These are phyloP conservation scores for Picochlorum sp. DNA, from an alignment of 139 green algal genomes.

Conservation along the genomic window DNA sequence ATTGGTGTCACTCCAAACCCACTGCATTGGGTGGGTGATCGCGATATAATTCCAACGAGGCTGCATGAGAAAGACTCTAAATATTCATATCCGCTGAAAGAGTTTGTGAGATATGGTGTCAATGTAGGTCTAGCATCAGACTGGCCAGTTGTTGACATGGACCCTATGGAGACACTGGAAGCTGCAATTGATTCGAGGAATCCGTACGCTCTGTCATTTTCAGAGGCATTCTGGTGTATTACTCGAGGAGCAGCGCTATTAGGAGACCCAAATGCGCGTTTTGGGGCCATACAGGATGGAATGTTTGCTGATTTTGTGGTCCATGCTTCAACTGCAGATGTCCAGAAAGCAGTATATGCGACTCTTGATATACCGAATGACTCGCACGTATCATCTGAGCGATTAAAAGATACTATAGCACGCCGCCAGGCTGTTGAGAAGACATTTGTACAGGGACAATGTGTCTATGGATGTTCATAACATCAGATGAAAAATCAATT, in stretches of 20 bases:
- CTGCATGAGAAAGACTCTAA: conserved; percentile 30
- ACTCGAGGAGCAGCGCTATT: conserved; percentile 4
- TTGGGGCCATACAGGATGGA: conserved; percentile 21
- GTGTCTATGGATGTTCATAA: conserved; percentile 8
- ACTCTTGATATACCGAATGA: not conserved
- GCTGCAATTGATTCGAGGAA: not conserved
- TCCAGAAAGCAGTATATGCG: not conserved
- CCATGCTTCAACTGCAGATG: conserved; percentile 38
- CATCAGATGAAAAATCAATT: not conserved
- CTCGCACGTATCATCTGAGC: not conserved
- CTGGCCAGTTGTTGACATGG: conserved; percentile 57
- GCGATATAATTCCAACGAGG: conserved; percentile 26
- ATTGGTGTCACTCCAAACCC: conserved; percentile 49
- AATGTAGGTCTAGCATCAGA: conserved; percentile 36
- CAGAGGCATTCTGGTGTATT: not conserved
- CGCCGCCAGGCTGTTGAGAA: not conserved
- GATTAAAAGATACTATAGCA: not conserved
- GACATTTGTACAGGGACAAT: conserved; percentile 20
- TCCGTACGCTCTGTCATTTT: not conserved
- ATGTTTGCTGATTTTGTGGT: conserved; percentile 52
- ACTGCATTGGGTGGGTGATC: conserved; percentile 55
- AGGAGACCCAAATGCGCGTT: conserved; percentile 4
- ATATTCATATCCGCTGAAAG: conserved; percentile 32
- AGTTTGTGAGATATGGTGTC: not conserved
- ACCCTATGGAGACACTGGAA: conserved; percentile 24